Base-by-base conservation (phyloP, 1,139 yeast genomes). In the Yamadazyma atmosphaerica region DNA sequence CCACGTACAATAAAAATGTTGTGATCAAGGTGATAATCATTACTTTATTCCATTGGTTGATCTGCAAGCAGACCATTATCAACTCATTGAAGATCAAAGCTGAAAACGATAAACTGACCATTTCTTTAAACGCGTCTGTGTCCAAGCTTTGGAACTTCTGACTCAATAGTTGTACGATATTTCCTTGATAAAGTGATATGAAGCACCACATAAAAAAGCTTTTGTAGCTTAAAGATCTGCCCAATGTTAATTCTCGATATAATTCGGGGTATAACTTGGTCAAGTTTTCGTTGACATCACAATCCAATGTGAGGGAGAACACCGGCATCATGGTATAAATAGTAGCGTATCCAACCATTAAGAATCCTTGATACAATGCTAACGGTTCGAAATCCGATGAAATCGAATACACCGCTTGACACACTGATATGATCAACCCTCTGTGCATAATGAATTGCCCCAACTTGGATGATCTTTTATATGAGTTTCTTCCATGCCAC, bases 401-500 rank as follows among this genome's bases (percentile, higher is more conserved):
- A 15, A 92, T 77, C 2, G 97, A 88, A 60, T 79, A 94, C 10
- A 92, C 92, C 0, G 96, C 95, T 61, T 94, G 99, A 39, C 97
- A 92, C n/a, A 92, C 92, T 4, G 96, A 86, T 41, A 94, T 90
- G 35, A 94, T 77, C 40, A 94, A 71, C 27, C 99, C 99, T 58
- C 99, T 81, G 59, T 94, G 98, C 56, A 94, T 92, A 34, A 94
- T 88, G 66, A 94, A 92, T 58, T 92, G 98, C 0, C 96, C 89
- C 43, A 94, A 69, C 58, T 92, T 92, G 1, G 98, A 96, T 14
- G 96, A 86, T 50, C 98, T 74, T 59, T 94, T 92, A 64, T 94
- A 94, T 1, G 96, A 87, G 60, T 94, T 94, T 56, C 99, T 78
- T 8, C 99, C 99, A 58, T 94, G 99, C 99, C 98, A 94, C 35